Evolutionary conservation across 352 stramenopile species (phyloP).

Genomic region (Pythium phragmitis): DNA sequence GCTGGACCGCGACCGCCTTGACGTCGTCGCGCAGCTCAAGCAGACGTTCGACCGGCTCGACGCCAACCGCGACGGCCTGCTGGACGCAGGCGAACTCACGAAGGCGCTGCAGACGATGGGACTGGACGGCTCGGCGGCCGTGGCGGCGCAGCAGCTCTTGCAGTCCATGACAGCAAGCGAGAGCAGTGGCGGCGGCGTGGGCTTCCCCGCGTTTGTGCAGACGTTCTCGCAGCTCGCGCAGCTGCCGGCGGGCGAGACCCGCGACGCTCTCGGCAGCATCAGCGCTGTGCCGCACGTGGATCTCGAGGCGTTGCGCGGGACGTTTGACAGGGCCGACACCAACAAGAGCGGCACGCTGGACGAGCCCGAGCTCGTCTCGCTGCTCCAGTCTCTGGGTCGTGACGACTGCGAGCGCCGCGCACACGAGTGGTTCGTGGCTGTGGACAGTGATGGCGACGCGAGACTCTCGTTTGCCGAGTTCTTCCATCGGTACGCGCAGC

Average conservation of each 20-base stretch:
- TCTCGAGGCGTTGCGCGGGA: constrained; percentile 35
- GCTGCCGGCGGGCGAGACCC: constrained; percentile 35
- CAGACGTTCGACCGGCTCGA: constrained; percentile 68
- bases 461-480: constrained; percentile 64
- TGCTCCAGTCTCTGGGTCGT: constrained; percentile 24
- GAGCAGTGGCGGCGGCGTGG: constrained; percentile 28
- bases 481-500: constrained; percentile 54
- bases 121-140: constrained; percentile 25
- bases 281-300: constrained; percentile 37
- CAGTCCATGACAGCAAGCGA: neutral
- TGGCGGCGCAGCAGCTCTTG: constrained; percentile 22
- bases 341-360: constrained; percentile 43
- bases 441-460: constrained; percentile 33
- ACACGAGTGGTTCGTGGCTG: constrained; percentile 39
- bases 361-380: constrained; percentile 18
- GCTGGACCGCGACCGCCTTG: constrained; percentile 63
- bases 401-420: constrained; percentile 26
- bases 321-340: constrained; percentile 42
- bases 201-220: constrained; percentile 54
- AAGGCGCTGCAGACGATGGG: constrained; percentile 39
- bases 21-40: constrained; percentile 65
- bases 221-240: constrained; percentile 57
- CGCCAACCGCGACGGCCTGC: constrained; percentile 48
- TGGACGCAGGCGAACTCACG: constrained; percentile 55
- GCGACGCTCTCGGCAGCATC: neutral